These are phyloP conservation scores for Umbellularia californica DNA, from an alignment of 164 flowering plant genomes.

Conservation along the genomic window DNA sequence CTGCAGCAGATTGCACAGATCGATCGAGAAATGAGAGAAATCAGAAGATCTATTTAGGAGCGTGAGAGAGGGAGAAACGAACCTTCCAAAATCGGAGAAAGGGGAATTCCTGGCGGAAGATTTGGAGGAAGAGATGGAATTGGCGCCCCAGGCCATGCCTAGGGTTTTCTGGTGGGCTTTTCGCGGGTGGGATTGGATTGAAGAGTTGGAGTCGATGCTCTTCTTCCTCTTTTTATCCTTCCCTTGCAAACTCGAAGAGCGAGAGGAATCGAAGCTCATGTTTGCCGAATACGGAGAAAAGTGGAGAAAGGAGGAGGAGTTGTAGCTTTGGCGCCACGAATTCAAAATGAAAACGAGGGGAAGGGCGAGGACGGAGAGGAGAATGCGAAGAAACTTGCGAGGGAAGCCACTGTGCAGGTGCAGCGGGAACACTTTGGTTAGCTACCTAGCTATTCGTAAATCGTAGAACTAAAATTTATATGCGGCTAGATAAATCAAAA, in stretches of 20 bases:
- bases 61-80: neutral
- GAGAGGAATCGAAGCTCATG: conserved; percentile 49
- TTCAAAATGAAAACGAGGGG: no score
- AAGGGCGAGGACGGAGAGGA: no score
- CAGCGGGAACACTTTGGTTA: no score
- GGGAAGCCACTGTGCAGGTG: no score
- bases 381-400: no score
- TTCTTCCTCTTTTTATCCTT: conserved; percentile 31
- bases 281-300: neutral
- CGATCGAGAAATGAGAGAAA: neutral
- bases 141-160: conserved; percentile 87
- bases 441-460: no score
- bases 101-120: conserved; percentile 57
- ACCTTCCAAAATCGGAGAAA: conserved; percentile 81
- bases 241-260: conserved; percentile 36
- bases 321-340: no score
- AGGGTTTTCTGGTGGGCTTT: conserved; percentile 71
- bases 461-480: no score
- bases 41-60: neutral
- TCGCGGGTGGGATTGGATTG: conserved; percentile 18
- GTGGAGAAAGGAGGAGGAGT: neutral
- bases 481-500: no score
- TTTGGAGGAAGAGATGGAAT: conserved; percentile 64
- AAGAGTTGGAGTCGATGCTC: conserved; percentile 26
- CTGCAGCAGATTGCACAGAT: conserved; percentile 26